Base-by-base conservation (phyloP, 345 rosid species). In the Citropsis articulata region DNA sequence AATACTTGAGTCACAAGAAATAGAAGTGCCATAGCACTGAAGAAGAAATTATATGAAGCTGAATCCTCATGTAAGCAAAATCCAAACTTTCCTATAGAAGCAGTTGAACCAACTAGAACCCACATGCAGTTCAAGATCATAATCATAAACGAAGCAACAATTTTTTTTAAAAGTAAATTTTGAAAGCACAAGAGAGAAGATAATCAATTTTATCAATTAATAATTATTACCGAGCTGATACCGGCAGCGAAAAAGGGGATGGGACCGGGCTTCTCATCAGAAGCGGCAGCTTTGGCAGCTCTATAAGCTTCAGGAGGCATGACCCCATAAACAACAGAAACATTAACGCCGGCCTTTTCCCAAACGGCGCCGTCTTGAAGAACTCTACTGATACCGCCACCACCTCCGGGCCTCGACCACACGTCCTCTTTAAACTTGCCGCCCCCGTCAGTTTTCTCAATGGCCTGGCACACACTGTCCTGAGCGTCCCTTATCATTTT, bases 241-340 rank as follows among this genome's bases (percentile, higher is more conserved):
- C 99, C 99, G 0, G 98, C 99, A 2, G 99, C 99, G 67, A 96
- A 96, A 83, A 96, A 96, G 0, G 97, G 97, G 61, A 96, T 33
- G 0, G 97, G 97, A 18, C 97, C 98, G 1, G 92, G 89, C 78
- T 92, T 96, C 77, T 87, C 91, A 76, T 92, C 97, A 0, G 89
- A 36, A 55, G 91, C 78, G 4, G 91, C 83, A 53, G 88, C 93
- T 83, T 91, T 92, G 24, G 99, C 98, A 68, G 97, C 99, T 73
- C 99, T 79, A 24, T 96, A 96, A 74, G 99, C 99, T 82, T 96
- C 99, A n/a, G 99, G 98, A 30, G 99, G 99, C 99, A 96, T 96
- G 38, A 91, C 86, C 0, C 99, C 99, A 21, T 96, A 96, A 36
- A 96, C 98, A 2, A 93, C 98, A 28, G 99, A 95, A 81, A 95